These are phyloP conservation scores for Neurospora crassa DNA, from an alignment of 2,329 filamentous ascomycete species.

Conservation along the genomic window DNA sequence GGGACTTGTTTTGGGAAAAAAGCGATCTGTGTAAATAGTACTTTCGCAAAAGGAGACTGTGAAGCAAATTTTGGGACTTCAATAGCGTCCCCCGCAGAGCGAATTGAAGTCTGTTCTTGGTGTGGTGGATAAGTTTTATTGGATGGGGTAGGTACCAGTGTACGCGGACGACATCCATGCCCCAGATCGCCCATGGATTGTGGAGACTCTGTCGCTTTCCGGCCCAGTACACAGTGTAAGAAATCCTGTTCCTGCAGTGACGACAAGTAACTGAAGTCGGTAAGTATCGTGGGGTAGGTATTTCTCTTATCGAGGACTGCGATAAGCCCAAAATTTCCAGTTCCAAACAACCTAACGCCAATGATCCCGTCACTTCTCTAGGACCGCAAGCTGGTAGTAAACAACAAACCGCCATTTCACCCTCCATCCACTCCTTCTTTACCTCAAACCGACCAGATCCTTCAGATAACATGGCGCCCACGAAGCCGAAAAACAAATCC, in stretches of 20 bases:
- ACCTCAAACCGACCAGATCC: not conserved
- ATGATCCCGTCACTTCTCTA: not conserved
- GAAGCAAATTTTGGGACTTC: no score
- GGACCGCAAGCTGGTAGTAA: not conserved
- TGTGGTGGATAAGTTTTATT: no score
- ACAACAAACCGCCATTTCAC: not conserved
- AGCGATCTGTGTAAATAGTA: no score
- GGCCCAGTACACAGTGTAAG: not conserved
- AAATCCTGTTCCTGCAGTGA: not conserved
- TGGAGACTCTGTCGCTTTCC: no score
- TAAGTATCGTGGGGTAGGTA: not conserved
- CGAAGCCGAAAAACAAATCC: slow-evolving; percentile 17
- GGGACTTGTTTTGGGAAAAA: no score
- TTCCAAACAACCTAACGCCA: not conserved
- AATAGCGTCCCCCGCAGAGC: no score
- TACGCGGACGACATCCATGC: no score
- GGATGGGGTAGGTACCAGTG: no score
- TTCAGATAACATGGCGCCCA: slow-evolving; percentile 15
- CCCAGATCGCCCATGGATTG: no score
- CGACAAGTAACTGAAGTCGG: not conserved
- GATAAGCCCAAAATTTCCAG: slow-evolving; percentile 12
- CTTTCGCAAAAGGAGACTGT: no score
- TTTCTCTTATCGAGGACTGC: slow-evolving; percentile 3
- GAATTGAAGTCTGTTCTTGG: no score
- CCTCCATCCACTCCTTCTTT: not conserved